Percentiles rank a stretch among this genome's conserved stretches.
Conservation (phyloP, 768 basidiomycete species). For the Melanogaster broomeanus region DNA sequence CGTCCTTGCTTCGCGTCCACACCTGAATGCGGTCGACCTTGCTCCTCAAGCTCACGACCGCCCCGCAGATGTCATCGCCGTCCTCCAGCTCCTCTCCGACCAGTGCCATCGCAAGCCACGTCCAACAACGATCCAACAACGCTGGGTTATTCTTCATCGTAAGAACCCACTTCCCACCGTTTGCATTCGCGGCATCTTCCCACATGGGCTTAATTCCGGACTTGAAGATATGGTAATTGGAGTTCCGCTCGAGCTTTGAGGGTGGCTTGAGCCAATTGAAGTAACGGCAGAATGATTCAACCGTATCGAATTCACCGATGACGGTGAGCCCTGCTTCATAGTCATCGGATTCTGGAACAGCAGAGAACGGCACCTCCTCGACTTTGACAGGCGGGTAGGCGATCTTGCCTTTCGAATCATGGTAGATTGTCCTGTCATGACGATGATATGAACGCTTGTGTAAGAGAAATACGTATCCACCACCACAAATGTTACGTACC, state of each 20-base stretch:
- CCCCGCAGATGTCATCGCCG: constrained; percentile 77
- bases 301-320: constrained; percentile 89
- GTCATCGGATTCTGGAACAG: constrained; percentile 64
- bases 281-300: constrained; percentile 88
- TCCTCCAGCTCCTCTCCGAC: constrained; percentile 71
- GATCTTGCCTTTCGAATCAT: constrained; percentile 79
- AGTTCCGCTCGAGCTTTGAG: constrained; percentile 83
- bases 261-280: constrained; percentile 95
- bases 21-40: constrained; percentile 91
- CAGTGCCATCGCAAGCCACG: constrained; percentile 87
- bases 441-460: neutral
- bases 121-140: constrained; percentile 86
- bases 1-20: constrained; percentile 86
- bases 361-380: constrained; percentile 30
- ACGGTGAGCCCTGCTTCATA: constrained; percentile 87
- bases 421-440: constrained; percentile 79
- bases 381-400: constrained; percentile 55
- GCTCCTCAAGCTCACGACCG: constrained; percentile 83
- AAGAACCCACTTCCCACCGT: constrained; percentile 94
- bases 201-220: constrained; percentile 95
- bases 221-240: constrained; percentile 96
- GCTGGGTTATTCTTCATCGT: constrained; percentile 85
- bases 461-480: neutral
- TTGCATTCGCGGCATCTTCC: constrained; percentile 91
- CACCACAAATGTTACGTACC: constrained; percentile 44